Percentiles rank a stretch among this genome's conserved stretches.
Evolutionary conservation across 805 yeast species (phyloP).

Genomic region (Metschnikowia kunwiensis): DNA sequence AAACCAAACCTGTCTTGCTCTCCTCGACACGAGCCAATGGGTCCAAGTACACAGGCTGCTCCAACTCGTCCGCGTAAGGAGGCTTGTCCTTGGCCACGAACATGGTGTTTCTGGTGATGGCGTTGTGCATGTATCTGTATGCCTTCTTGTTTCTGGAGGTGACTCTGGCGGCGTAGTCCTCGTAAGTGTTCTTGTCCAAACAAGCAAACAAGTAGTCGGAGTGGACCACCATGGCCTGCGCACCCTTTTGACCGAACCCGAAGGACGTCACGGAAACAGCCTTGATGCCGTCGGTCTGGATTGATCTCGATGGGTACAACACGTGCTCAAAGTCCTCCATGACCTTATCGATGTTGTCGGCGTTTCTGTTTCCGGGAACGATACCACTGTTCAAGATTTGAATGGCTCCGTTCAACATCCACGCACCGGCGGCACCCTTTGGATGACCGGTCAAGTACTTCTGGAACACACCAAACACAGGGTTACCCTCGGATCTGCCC

Average conservation of each 20-base stretch:
- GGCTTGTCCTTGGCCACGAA: conserved; percentile 91
- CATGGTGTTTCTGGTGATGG: conserved; percentile 85
- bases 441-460: conserved; percentile 99
- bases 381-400: conserved; percentile 90
- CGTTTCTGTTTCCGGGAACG: conserved; percentile 98
- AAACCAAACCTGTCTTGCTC: conserved; percentile 43
- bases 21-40: conserved; percentile 80
- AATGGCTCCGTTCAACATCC: conserved; percentile 99
- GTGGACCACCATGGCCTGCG: conserved; percentile 86
- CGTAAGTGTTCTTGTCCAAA: conserved; percentile 68
- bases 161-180: conserved; percentile 68
- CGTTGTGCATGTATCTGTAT: conserved; percentile 93
- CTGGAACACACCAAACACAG: conserved; percentile 97
- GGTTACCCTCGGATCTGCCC: conserved; percentile 97
- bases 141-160: conserved; percentile 80
- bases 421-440: conserved; percentile 99
- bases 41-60: conserved; percentile 88
- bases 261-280: conserved; percentile 96
- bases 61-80: conserved; percentile 87
- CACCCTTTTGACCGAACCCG: conserved; percentile 99
- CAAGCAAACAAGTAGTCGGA: conserved; percentile 91
- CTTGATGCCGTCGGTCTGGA: conserved; percentile 95
- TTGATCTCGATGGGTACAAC: conserved; percentile 88
- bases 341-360: conserved; percentile 87
- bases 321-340: conserved; percentile 84